Evolutionary conservation across 2,329 filamentous ascomycete genomes (phyloP).

Genomic region (Ceratocystis colombiana): DNA sequence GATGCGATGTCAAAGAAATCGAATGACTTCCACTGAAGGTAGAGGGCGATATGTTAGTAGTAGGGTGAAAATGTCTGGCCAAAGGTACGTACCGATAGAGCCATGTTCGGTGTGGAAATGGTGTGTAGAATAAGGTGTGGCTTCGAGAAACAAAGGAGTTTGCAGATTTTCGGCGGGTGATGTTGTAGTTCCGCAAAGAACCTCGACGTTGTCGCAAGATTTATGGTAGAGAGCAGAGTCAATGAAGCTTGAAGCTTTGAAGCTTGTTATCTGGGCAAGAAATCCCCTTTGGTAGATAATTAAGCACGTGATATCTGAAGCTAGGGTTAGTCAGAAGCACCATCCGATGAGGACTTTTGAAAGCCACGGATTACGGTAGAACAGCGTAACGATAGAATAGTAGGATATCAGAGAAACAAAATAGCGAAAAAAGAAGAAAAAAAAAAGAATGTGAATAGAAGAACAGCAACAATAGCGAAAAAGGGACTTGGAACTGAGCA

Average conservation of each 20-base stretch:
- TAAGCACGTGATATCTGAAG: background rate
- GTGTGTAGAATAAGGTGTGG: no score
- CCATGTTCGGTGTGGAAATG: slow-evolving; percentile 18
- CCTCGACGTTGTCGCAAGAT: background rate
- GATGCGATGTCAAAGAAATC: slow-evolving; percentile 96
- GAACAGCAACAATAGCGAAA: no score
- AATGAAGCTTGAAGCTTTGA: background rate
- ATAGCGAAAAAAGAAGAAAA: no score
- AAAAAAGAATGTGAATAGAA: no score
- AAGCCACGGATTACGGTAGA: no score
- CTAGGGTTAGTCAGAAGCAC: background rate
- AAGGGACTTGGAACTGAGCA: no score
- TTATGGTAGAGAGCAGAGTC: no score
- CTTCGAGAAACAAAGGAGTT: no score
- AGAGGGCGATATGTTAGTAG: slow-evolving; percentile 10
- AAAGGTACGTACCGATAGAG: slow-evolving; percentile 21
- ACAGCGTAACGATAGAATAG: no score
- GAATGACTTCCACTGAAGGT: slow-evolving; percentile 85
- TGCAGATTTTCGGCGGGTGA: background rate
- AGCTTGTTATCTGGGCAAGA: background rate
- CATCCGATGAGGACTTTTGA: background rate
- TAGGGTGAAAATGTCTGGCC: background rate
- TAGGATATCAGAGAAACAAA: no score
- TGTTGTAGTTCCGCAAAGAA: background rate
- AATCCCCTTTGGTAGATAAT: background rate